Percentiles rank a stretch among this genome's conserved stretches.
These are phyloP conservation scores for Botrytis hyacinthi DNA, from an alignment of 2,329 filamentous ascomycete species.

Conservation along the genomic window DNA sequence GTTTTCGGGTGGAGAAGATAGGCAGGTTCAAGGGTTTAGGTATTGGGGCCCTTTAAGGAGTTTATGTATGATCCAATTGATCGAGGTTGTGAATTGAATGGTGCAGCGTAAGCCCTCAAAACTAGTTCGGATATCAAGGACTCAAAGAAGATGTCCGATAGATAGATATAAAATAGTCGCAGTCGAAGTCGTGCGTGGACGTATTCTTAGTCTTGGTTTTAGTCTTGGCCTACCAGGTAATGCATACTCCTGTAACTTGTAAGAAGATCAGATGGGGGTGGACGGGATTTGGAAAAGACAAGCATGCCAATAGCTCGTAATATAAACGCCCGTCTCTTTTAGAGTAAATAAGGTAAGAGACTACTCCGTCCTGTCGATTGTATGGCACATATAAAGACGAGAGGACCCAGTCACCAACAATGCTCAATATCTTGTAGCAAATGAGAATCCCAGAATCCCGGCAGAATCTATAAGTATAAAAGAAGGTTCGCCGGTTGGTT, in stretches of 20 bases:
- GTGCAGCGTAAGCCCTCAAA: slow-evolving; percentile 1
- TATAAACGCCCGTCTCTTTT: not conserved
- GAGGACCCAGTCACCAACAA: not conserved
- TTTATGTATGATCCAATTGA: slow-evolving; percentile 16
- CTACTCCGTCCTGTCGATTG: not conserved
- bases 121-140: not conserved
- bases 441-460: not conserved
- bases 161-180: not conserved
- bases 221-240: not conserved
- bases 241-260: not conserved
- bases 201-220: not conserved
- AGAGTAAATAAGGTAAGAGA: not conserved
- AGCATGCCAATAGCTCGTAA: not conserved
- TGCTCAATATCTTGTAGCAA: not conserved
- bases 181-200: not conserved
- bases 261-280: slow-evolving; percentile 1
- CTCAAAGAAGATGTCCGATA: not conserved
- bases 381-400: not conserved
- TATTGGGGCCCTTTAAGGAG: not conserved
- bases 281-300: not conserved
- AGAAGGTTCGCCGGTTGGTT: slow-evolving; percentile 1
- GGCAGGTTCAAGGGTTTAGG: slow-evolving; percentile 9
- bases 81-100: not conserved
- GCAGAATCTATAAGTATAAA: not conserved
- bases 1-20: slow-evolving; percentile 19